phyloP scores from a whole-genome alignment of 2,329 filamentous ascomycete genomes.

The Lecanoromycetidae sp. region DNA sequence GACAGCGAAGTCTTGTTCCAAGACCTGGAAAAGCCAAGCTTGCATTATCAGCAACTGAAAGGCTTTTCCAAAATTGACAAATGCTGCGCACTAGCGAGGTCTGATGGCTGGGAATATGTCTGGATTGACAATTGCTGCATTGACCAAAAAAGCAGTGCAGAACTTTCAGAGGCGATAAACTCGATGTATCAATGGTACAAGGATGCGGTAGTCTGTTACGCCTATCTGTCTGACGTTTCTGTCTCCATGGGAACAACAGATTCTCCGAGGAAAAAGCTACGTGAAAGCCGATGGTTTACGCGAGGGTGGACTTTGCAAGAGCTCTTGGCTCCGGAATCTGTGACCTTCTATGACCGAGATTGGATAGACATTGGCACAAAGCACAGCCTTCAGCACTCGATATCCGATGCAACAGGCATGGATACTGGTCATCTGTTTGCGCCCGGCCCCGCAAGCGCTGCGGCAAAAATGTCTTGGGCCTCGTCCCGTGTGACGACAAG shows the following conservation, averaged over 20 bases:
- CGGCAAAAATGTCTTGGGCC: conserved; percentile 4
- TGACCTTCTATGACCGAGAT: conserved; percentile 17
- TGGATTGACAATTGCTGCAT: conserved; percentile 22
- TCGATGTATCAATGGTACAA: conserved; percentile 21
- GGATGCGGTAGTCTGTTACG: conserved; percentile 17
- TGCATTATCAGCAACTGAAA: background rate
- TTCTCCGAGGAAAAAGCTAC: background rate
- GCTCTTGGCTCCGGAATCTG: conserved; percentile 20
- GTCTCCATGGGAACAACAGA: conserved; percentile 13
- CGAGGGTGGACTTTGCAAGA: conserved; percentile 22
- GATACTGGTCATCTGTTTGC: background rate
- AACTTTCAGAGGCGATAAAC: conserved; percentile 19
- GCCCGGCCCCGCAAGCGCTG: background rate
- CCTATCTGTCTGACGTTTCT: conserved; percentile 17
- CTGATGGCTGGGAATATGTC: conserved; percentile 12
- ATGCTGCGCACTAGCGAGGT: background rate
- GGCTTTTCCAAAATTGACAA: background rate
- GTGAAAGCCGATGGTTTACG: conserved; percentile 8
- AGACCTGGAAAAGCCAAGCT: background rate
- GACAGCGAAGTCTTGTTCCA: background rate
- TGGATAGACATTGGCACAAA: conserved; percentile 8
- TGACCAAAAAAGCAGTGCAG: conserved; percentile 19
- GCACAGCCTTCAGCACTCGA: background rate
- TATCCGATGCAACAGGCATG: background rate
- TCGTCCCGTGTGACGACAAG: background rate